Evolutionary conservation across 768 basidiomycete genomes (phyloP).

Genomic region (Termitomyces sp.): DNA sequence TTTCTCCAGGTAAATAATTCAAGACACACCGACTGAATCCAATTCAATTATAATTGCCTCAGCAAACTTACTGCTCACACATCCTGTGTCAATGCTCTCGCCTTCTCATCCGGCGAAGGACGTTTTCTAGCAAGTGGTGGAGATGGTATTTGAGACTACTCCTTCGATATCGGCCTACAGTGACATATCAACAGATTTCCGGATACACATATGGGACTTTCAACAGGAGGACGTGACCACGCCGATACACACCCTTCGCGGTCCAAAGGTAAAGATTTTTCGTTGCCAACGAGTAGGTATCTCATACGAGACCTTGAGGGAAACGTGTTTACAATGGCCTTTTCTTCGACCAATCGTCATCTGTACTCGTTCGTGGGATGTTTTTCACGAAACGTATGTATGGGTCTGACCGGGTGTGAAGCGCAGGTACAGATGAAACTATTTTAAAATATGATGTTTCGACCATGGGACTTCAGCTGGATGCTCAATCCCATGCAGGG

Average conservation of each 20-base stretch:
- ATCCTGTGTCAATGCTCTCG: slow-evolving; percentile 62
- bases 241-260: slow-evolving; percentile 38
- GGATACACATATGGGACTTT: slow-evolving; percentile 62
- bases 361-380: slow-evolving; percentile 11
- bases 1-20: slow-evolving; percentile 28
- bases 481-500: slow-evolving; percentile 3
- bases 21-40: not conserved
- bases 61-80: slow-evolving; percentile 42
- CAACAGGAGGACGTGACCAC: slow-evolving; percentile 47
- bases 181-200: slow-evolving; percentile 36
- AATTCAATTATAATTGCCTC: not conserved
- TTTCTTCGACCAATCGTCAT: slow-evolving; percentile 48
- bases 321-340: slow-evolving; percentile 67
- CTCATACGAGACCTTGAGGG: slow-evolving; percentile 32
- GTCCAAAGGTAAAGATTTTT: slow-evolving; percentile 36
- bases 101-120: slow-evolving; percentile 56
- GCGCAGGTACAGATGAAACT: slow-evolving; percentile 50
- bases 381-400: slow-evolving; percentile 2
- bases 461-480: slow-evolving; percentile 23
- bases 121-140: slow-evolving; percentile 66
- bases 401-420: slow-evolving; percentile 18
- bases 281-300: too few species aligned
- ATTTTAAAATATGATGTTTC: slow-evolving; percentile 53
- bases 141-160: slow-evolving; percentile 43
- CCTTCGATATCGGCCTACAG: not conserved